Percentiles rank a stretch among this genome's conserved stretches.
Conservation (phyloP, 148 eudicot genomes). For the Chenopodium berlandieri region DNA sequence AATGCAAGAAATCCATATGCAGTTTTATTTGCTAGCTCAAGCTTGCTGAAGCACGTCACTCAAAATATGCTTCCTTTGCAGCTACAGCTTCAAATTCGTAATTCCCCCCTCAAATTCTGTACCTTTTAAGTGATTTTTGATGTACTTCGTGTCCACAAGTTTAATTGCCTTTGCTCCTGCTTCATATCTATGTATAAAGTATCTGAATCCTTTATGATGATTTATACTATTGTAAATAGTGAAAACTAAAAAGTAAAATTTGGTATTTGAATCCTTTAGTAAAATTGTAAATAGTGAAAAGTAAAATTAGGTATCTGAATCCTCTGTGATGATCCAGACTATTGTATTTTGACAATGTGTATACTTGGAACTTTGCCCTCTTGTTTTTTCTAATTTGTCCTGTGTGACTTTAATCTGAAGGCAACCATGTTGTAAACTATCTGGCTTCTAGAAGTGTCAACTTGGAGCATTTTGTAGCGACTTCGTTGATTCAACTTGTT, state of each 20-base stretch:
- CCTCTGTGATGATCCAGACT: not conserved
- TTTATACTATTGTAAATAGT: not conserved
- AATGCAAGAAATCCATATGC: constrained; percentile 87
- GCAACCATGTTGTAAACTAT: constrained; percentile 73
- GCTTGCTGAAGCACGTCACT: constrained; percentile 96
- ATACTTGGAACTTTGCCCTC: constrained; percentile 2
- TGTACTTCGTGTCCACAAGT: not conserved
- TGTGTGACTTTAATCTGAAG: constrained; percentile 51
- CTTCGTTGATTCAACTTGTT: constrained; percentile 74
- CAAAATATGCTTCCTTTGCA: constrained; percentile 74
- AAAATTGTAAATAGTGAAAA: too few relatives aligned
- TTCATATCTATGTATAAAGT: not conserved
- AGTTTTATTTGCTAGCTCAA: constrained; percentile 85
- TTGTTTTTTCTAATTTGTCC: constrained; percentile 20
- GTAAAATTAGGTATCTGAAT: not conserved
- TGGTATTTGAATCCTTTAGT: too few relatives aligned
- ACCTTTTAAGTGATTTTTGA: not conserved
- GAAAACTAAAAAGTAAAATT: too few relatives aligned
- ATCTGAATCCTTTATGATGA: not conserved
- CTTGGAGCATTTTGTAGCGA: constrained; percentile 74
- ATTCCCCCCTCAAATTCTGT: constrained; percentile 29
- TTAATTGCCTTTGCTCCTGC: not conserved
- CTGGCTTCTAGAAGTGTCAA: constrained; percentile 86
- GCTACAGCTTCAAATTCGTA: constrained; percentile 93
- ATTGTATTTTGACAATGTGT: constrained; percentile 9